Evolutionary conservation across 176 grass and related monocot species (phyloP).

Genomic region (Carex scoparia): DNA sequence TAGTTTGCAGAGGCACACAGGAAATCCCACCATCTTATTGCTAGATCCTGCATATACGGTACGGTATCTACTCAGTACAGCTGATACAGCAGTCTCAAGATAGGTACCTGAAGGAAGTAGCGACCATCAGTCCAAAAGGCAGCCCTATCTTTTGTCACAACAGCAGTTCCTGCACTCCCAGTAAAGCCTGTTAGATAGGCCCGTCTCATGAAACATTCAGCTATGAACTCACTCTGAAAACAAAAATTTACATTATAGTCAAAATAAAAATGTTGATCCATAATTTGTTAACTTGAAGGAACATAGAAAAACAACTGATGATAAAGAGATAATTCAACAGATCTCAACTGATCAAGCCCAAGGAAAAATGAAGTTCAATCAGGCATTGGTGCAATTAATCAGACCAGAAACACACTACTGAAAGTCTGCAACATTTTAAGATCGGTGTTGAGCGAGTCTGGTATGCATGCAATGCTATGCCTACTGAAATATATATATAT

Average conservation of each 20-base stretch:
- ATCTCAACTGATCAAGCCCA: neutral
- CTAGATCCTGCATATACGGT: neutral
- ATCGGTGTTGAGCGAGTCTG: too few relatives aligned
- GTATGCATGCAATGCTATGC: too few relatives aligned
- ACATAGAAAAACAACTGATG: neutral
- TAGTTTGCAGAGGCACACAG: neutral
- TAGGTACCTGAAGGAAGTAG: slow-evolving; percentile 86
- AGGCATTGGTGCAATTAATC: neutral
- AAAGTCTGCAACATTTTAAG: too few relatives aligned
- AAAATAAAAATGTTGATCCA: neutral
- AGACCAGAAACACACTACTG: too few relatives aligned
- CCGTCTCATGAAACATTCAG: slow-evolving; percentile 85
- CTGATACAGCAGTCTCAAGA: neutral
- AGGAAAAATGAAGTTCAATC: neutral
- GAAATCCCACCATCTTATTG: neutral
- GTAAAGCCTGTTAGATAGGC: slow-evolving; percentile 81
- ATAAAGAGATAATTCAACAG: neutral
- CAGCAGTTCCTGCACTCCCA: slow-evolving; percentile 93
- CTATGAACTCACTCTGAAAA: slow-evolving; percentile 80
- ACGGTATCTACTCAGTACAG: neutral
- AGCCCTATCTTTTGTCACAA: slow-evolving; percentile 82
- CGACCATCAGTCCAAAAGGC: slow-evolving; percentile 98
- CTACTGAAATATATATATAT: too few relatives aligned
- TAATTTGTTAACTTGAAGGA: neutral
- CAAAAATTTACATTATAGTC: neutral